Percentiles rank a stretch among this genome's conserved stretches.
phyloP scores from a whole-genome alignment of 2,329 filamentous ascomycete species.

The Penicillium sp. region DNA sequence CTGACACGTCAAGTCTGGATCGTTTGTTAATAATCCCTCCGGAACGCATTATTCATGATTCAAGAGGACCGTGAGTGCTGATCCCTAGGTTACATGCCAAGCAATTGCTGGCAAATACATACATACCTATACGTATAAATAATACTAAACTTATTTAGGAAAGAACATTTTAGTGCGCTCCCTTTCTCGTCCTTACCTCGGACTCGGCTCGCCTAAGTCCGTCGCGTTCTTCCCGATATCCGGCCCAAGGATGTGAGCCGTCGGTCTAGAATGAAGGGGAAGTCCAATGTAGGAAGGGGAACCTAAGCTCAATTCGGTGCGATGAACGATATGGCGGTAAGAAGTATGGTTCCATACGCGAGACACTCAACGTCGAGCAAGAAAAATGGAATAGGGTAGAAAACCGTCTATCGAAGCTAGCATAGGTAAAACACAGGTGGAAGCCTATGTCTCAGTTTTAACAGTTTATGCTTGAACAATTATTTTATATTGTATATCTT shows the following conservation, averaged over 20 bases:
- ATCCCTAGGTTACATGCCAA: not conserved
- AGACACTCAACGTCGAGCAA: not conserved
- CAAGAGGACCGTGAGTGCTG: not conserved
- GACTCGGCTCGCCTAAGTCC: not conserved
- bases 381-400: not conserved
- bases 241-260: not conserved
- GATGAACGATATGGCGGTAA: not conserved
- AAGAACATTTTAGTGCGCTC: too few relatives aligned
- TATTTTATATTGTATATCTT: not conserved
- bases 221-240: not conserved
- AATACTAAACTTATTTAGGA: not conserved
- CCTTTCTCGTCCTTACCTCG: not conserved
- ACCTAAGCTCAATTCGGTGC: not conserved
- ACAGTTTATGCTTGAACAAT: too few relatives aligned
- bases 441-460: not conserved
- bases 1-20: not conserved
- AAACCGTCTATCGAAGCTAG: not conserved
- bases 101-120: not conserved
- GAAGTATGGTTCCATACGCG: not conserved
- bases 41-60: not conserved
- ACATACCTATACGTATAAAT: too few relatives aligned
- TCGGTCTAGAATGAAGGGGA: not conserved
- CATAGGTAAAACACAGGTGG: not conserved
- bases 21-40: not conserved
- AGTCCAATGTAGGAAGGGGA: not conserved